These are phyloP conservation scores for Crassisporium funariophilum DNA, from an alignment of 768 basidiomycete genomes.

Conservation along the genomic window DNA sequence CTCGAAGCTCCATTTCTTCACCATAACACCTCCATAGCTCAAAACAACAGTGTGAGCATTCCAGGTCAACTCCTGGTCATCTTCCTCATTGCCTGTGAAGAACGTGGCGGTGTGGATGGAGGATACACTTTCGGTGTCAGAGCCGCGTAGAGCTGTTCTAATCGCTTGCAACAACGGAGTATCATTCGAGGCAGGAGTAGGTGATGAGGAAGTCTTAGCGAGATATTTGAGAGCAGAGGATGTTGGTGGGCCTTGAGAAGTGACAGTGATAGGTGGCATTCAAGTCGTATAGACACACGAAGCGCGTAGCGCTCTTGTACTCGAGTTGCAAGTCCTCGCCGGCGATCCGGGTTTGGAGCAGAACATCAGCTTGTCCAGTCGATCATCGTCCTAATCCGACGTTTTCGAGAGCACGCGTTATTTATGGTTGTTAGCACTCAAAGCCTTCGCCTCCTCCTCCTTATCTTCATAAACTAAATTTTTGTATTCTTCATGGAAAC, in stretches of 20 bases:
- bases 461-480: no score
- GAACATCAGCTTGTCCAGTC: no score
- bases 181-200: conserved; percentile 25
- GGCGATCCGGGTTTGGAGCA: no score
- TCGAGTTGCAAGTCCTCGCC: no score
- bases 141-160: conserved; percentile 58
- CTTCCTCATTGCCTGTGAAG: conserved; percentile 38
- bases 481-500: no score
- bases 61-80: conserved; percentile 73
- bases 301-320: no score
- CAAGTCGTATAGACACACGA: no score
- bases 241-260: conserved; percentile 42
- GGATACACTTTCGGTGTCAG: conserved; percentile 43
- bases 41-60: conserved; percentile 62
- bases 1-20: conserved; percentile 74
- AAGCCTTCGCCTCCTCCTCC: no score
- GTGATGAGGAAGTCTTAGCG: conserved; percentile 25
- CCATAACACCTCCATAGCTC: conserved; percentile 67
- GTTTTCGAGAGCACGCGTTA: no score
- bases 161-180: conserved; percentile 57
- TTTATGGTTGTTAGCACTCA: no score
- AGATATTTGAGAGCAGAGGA: conserved; percentile 50
- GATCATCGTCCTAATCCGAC: no score
- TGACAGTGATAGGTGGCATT: conserved; percentile 37
- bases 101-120: conserved; percentile 45